Evolutionary conservation across 257 asterid species (phyloP), one percentile per base, ranked within the genome.

Genomic region (Nicotiana paniculata): DNA sequence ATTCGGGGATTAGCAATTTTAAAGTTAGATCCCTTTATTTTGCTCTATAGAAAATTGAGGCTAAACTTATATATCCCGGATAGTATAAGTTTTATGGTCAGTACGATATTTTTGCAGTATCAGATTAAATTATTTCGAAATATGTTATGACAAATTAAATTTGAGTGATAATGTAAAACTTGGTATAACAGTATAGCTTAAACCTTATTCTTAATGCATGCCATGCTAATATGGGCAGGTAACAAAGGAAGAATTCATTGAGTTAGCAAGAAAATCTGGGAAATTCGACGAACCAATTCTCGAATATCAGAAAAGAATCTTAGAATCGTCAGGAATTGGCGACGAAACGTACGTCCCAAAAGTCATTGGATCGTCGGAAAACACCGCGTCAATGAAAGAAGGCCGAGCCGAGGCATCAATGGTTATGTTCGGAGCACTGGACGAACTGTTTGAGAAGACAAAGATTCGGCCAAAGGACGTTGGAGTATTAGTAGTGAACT

Each of bases 341-440:
- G 91, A 96, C 39, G 97, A 92, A 63, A 94, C 95, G 21, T 94
- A 94, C 78, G 82, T 92, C 72, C 98, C 98, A 8, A 94, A 84
- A 86, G 85, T 97, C 16, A 88, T 96, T 11, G 89, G 90, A 51
- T 90, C 94, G n/a, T 54, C 90, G 24, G 98, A 84, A 30, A 93
- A 90, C 86, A 92, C 91, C 2, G 92, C 97, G 54, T 94, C 99
- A 9, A 96, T 94, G 98, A 94, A 96, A 75, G 98, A 92, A 61
- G 99, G 99, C 15, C 93, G 99, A 1, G 90, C 88, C 0, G 99
- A 96, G 82, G 99, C 99, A 37, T 86, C 97, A 18, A 59, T 86
- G 21, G 98, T 94, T 3, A 94, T 96, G 86, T 96, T 96, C 81
- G 98, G 98, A 26, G 98, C 99, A 2, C 66, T 96, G 0, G 98